Percentiles rank a stretch among this genome's conserved stretches.
Conservation (phyloP, 106 monocot genomes). For the Posidonia australis region DNA sequence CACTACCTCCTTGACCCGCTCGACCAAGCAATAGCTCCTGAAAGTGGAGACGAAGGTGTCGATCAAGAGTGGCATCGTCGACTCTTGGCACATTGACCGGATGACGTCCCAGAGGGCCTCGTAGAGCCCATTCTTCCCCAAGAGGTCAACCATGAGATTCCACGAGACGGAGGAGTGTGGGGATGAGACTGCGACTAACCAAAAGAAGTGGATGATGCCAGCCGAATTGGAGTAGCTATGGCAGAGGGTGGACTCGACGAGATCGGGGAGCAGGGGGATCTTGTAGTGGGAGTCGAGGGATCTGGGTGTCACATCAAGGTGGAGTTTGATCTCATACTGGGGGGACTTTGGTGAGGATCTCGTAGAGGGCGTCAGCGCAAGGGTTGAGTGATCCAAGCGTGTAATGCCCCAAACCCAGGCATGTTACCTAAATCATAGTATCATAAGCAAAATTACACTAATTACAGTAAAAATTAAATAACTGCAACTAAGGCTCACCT, state of each 20-base stretch:
- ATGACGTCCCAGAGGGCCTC: conserved; percentile 83
- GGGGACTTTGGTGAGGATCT: conserved; percentile 35
- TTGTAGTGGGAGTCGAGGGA: conserved; percentile 20
- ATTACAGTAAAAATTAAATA: too few relatives aligned
- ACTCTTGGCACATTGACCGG: conserved; percentile 55
- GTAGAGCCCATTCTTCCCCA: conserved; percentile 52
- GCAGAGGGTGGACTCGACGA: conserved; percentile 44
- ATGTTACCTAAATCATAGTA: too few relatives aligned
- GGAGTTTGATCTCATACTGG: conserved; percentile 24
- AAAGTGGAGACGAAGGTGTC: conserved; percentile 64
- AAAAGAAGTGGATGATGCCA: conserved; percentile 56
- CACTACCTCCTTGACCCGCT: conserved; percentile 52
- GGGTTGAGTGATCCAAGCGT: conserved; percentile 19
- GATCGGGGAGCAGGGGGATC: conserved; percentile 27
- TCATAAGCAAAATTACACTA: too few relatives aligned
- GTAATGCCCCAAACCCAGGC: too few relatives aligned
- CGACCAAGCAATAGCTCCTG: conserved; percentile 42
- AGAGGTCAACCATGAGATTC: conserved; percentile 79
- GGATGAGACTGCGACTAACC: conserved; percentile 38
- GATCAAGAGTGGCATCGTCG: conserved; percentile 24
- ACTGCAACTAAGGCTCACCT: too few relatives aligned
- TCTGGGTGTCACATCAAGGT: too few relatives aligned
- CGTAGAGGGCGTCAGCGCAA: conserved; percentile 27
- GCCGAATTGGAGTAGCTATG: conserved; percentile 34
- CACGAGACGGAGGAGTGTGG: conserved; percentile 38